A percentile compares a stretch with the other conserved stretches of the same genome.
Conservation (phyloP, 2,329 filamentous ascomycete species). For the Ceratocystis alfenasii region DNA sequence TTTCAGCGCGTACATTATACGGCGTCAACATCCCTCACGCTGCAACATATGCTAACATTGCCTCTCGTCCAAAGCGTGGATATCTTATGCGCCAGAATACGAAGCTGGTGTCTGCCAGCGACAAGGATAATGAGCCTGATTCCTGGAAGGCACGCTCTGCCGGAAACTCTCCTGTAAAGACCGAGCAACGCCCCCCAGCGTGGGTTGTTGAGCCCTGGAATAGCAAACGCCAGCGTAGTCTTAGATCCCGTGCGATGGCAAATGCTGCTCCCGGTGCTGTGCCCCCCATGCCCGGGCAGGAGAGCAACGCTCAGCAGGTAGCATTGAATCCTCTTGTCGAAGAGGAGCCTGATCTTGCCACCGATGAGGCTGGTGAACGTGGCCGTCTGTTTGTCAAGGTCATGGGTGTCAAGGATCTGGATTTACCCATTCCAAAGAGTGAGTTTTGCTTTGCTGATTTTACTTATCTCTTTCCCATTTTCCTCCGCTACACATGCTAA, state of each 20-base stretch:
- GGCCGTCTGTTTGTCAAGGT: conserved; percentile 95
- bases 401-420: conserved; percentile 92
- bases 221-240: conserved; percentile 57
- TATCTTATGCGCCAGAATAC: conserved; percentile 99
- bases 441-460: conserved; percentile 33
- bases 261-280: conserved; percentile 45
- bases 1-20: conserved; percentile 11
- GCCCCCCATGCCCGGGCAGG: conserved; percentile 77
- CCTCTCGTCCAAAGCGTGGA: conserved; percentile 64
- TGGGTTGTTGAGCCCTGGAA: conserved; percentile 99
- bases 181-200: conserved; percentile 63
- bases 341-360: conserved; percentile 49
- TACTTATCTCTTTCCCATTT: not conserved
- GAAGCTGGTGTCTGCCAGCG: conserved; percentile 87
- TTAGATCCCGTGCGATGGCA: conserved; percentile 33
- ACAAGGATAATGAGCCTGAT: conserved; percentile 49
- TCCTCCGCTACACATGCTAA: not conserved
- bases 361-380: conserved; percentile 72
- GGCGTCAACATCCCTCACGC: conserved; percentile 20
- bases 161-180: conserved; percentile 59
- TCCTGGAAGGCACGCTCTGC: conserved; percentile 45
- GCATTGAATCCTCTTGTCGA: conserved; percentile 56
- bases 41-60: conserved; percentile 47
- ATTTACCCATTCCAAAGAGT: conserved; percentile 83
- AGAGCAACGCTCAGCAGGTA: conserved; percentile 54